Base-by-base conservation (phyloP, 1,284 basidiomycete genomes). In the Fistulina hepatica region DNA sequence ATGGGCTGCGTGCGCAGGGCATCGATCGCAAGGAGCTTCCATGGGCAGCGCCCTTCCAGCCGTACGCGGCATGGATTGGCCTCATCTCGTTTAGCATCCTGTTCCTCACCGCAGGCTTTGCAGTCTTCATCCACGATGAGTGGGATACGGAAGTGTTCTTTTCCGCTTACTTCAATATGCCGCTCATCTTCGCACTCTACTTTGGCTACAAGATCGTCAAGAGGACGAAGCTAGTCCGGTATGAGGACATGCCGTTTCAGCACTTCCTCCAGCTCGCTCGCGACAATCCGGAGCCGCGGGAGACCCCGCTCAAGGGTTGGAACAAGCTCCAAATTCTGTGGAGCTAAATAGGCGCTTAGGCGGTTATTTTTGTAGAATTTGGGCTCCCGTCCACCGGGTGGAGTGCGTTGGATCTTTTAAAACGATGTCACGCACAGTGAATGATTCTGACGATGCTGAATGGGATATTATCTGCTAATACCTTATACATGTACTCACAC, bases 1-100 rank as follows among this genome's bases (percentile, higher is more conserved):
- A 56, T 21, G 73, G 68, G 31, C 47, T 68, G 46, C 61, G 63
- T 39, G 58, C 53, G 9, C 73, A 73, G 43, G 67, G 65, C 2
- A 55, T 67, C 40, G 53, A 61, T 43, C 57, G 71, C 32, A 52
- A 52, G n/a, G 51, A 52, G 2, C 56, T 75, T 5, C 67, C 69
- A 4, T 69, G 64, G 56, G 49, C 46, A 25, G 58, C 54, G 26
- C 50, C 59, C 36, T 51, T 59, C 35, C 54, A 65, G 51, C 62
- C 61, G 21, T 64, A 58, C 39, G 53, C 56, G n/a, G 57, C 63
- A 1, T 66, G 48, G 49, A 54, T 55, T 47, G 58, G 53, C 6
- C 35, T 57, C n/a, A 39, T 56, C 15, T 50, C 54, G 35, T 59
- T 56, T 30, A 13, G 40, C 12, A 7, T 46, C n/a, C 43, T 46